These are phyloP conservation scores for Colletotrichum endophyticum DNA, from an alignment of 2,329 filamentous ascomycete genomes.

Conservation along the genomic window DNA sequence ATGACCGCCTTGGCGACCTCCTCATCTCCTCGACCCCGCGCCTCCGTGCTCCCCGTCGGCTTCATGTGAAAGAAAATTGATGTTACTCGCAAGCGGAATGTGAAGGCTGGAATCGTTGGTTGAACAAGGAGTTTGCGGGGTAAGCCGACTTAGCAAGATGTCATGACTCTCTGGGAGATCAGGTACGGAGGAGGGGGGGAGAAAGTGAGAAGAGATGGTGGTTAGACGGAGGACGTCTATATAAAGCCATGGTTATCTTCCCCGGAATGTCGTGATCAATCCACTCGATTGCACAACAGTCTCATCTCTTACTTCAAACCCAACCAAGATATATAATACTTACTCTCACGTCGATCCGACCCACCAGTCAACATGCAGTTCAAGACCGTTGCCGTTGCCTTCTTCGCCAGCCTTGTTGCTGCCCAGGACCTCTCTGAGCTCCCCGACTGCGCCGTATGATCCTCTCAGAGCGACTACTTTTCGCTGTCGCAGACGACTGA, in stretches of 20 bases:
- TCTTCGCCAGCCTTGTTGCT: slow-evolving; percentile 25
- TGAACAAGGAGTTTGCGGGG: not conserved
- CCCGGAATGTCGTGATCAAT: not conserved
- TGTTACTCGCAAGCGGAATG: not conserved
- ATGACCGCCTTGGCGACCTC: not conserved
- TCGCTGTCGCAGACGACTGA: not conserved
- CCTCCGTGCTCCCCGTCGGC: not conserved
- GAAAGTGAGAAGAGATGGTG: too few relatives aligned
- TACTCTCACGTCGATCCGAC: not conserved
- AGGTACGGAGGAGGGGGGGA: not conserved
- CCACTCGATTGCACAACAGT: not conserved
- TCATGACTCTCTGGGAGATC: not conserved
- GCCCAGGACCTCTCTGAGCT: slow-evolving; percentile 20
- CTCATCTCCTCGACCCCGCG: not conserved
- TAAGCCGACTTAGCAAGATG: not conserved
- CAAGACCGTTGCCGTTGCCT: slow-evolving; percentile 18
- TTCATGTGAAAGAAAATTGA: slow-evolving; percentile 10
- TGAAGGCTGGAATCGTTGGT: not conserved
- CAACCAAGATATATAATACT: not conserved
- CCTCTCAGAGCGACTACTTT: not conserved
- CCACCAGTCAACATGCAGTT: slow-evolving; percentile 29
- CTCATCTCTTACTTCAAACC: not conserved
- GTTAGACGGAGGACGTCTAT: not conserved
- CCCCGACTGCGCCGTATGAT: slow-evolving; percentile 8
- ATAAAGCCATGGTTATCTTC: not conserved